A percentile compares a stretch with the other conserved stretches of the same genome.
phyloP scores from a whole-genome alignment of 805 yeast species.

The Starmera quercuum region DNA sequence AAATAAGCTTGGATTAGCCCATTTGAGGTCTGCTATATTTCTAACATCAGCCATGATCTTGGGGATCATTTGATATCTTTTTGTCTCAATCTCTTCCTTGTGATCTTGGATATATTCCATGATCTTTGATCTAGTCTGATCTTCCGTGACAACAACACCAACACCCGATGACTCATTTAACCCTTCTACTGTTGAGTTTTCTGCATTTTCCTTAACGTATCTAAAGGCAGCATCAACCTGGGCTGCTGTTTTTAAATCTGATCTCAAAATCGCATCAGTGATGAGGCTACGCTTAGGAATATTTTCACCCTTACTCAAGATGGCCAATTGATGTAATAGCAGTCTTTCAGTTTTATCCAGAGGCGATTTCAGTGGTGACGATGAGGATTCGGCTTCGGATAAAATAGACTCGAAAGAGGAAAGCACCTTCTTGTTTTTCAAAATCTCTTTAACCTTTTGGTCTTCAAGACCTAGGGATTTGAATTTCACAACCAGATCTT shows the following conservation, averaged over 20 bases:
- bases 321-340: constrained; percentile 71
- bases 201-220: constrained; percentile 51
- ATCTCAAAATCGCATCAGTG: constrained; percentile 55
- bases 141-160: constrained; percentile 65
- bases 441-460: constrained; percentile 67
- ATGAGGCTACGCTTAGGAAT: constrained; percentile 42
- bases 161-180: constrained; percentile 70
- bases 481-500: constrained; percentile 26
- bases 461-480: constrained; percentile 59
- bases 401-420: constrained; percentile 57
- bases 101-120: constrained; percentile 50
- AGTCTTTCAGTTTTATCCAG: constrained; percentile 55
- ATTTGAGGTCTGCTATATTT: constrained; percentile 66
- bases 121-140: constrained; percentile 54
- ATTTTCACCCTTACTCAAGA: constrained; percentile 51
- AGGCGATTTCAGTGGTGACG: constrained; percentile 20
- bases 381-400: constrained; percentile 26
- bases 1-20: constrained; percentile 86
- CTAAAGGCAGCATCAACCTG: constrained; percentile 79
- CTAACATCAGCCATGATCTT: constrained; percentile 70
- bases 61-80: constrained; percentile 78
- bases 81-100: constrained; percentile 51
- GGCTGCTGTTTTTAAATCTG: constrained; percentile 54
- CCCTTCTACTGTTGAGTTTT: constrained; percentile 35
- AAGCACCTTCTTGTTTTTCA: constrained; percentile 81